These are phyloP conservation scores for Mayamaea pseudoterrestris DNA, from an alignment of 108 stramenopile species.

Conservation along the genomic window DNA sequence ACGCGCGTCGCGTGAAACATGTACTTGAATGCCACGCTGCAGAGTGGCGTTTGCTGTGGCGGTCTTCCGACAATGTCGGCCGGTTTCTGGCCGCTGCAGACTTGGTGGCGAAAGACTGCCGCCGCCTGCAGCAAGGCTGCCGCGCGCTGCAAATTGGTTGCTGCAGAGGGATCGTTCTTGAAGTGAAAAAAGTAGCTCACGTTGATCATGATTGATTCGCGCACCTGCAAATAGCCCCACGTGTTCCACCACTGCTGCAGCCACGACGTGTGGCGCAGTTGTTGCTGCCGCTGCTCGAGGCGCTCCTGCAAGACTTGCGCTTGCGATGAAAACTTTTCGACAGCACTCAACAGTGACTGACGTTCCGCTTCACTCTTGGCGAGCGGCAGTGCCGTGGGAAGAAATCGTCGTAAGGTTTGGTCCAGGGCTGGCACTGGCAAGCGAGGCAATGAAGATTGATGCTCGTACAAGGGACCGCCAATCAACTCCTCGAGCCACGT, in stretches of 20 bases:
- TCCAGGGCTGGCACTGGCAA: constrained; percentile 51
- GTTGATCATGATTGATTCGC: constrained; percentile 77
- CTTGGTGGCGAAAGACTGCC: constrained; percentile 57
- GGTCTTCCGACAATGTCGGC: constrained; percentile 51
- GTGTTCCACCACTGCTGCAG: constrained; percentile 84
- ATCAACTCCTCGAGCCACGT: constrained; percentile 51
- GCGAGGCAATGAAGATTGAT: constrained; percentile 31
- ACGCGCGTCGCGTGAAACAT: constrained; percentile 87
- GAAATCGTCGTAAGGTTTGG: constrained; percentile 32
- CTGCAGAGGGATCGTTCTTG: constrained; percentile 38
- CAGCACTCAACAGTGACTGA: constrained; percentile 28
- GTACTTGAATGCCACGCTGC: constrained; percentile 79
- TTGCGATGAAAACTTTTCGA: constrained; percentile 42
- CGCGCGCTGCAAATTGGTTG: constrained; percentile 25
- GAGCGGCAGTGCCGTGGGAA: constrained; percentile 32
- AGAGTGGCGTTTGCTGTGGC: constrained; percentile 46
- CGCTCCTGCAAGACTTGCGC: constrained; percentile 49
- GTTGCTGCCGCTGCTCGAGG: constrained; percentile 29
- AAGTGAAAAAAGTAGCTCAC: constrained; percentile 87
- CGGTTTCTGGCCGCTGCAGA: constrained; percentile 49
- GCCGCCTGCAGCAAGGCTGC: constrained; percentile 59
- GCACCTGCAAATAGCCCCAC: constrained; percentile 69
- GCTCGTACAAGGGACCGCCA: constrained; percentile 38
- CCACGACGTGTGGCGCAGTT: constrained; percentile 58
- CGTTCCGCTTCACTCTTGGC: constrained; percentile 21